Percentiles rank a stretch among this genome's conserved stretches.
These are phyloP conservation scores for Monosporozyma aerobia DNA, from an alignment of 805 yeast genomes.

Conservation along the genomic window DNA sequence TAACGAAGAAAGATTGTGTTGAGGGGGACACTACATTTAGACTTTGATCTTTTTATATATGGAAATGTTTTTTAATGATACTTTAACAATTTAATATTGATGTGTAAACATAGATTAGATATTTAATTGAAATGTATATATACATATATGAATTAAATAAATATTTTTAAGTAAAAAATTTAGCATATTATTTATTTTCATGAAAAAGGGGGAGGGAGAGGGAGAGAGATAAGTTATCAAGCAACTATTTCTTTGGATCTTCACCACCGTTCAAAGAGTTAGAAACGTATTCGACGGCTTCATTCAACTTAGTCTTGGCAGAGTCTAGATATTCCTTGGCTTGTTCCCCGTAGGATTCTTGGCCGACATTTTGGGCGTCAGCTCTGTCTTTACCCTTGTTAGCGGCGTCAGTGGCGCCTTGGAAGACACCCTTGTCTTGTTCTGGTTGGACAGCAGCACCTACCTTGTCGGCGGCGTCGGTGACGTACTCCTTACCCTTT, in stretches of 20 bases:
- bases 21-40: not conserved
- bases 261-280: conserved; percentile 45
- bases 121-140: too few relatives aligned
- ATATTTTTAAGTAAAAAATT: too few relatives aligned
- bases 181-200: not conserved
- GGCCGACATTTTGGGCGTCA: conserved; percentile 15
- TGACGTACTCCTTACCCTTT: conserved; percentile 60
- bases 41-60: not conserved
- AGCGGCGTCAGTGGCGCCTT: conserved; percentile 57
- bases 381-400: conserved; percentile 48
- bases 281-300: conserved; percentile 39
- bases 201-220: not conserved
- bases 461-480: conserved; percentile 57
- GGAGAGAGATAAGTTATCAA: not conserved
- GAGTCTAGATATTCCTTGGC: conserved; percentile 50
- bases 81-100: too few relatives aligned
- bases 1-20: not conserved
- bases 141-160: too few relatives aligned
- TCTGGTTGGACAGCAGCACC: conserved; percentile 57
- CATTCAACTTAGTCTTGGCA: conserved; percentile 44
- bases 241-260: conserved; percentile 15
- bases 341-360: conserved; percentile 42
- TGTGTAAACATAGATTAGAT: too few relatives aligned
- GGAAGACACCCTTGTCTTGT: conserved; percentile 57
- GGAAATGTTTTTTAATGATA: too few relatives aligned